Conservation (phyloP, 495 filamentous ascomycete genomes). For the Talaromyces nanjingensis region DNA sequence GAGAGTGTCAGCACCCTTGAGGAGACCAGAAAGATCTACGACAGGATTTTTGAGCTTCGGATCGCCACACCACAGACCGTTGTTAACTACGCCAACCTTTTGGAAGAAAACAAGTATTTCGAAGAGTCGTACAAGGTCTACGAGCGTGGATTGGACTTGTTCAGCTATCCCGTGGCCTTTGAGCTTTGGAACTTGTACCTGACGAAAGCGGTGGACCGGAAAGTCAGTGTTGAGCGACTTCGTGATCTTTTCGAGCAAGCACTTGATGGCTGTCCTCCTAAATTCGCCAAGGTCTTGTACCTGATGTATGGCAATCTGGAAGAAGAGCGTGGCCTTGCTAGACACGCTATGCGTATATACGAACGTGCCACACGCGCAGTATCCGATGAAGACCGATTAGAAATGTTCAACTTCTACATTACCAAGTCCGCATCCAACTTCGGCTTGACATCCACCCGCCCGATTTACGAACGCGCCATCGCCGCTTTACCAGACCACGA, state of each 20-base stretch:
- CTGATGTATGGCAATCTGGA: constrained; percentile 98
- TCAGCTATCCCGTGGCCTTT: constrained; percentile 96
- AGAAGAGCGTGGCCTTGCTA: constrained; percentile 91
- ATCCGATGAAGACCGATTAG: constrained; percentile 86
- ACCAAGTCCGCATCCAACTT: constrained; percentile 99
- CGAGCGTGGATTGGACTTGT: constrained; percentile 92
- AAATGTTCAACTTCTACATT: constrained; percentile 99
- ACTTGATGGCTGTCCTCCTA: constrained; percentile 87
- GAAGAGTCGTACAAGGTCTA: constrained; percentile 98
- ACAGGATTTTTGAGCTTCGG: constrained; percentile 94
- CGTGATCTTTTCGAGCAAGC: constrained; percentile 97
- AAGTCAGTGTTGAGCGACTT: constrained; percentile 89
- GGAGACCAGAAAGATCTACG: constrained; percentile 90
- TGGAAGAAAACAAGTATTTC: constrained; percentile 93
- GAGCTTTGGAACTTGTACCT: constrained; percentile 98
- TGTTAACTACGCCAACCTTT: constrained; percentile 93
- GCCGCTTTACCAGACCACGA: constrained; percentile 86
- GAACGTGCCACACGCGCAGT: constrained; percentile 95
- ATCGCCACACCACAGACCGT: constrained; percentile 98
- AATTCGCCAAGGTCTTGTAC: constrained; percentile 93
- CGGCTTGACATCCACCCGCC: constrained; percentile 87
- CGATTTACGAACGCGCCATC: constrained; percentile 95
- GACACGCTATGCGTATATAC: constrained; percentile 98
- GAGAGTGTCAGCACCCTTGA: constrained; percentile 89
- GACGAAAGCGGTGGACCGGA: constrained; percentile 92